Conservation (phyloP, 768 basidiomycete genomes). For the Hygrophorus pudorinus region DNA sequence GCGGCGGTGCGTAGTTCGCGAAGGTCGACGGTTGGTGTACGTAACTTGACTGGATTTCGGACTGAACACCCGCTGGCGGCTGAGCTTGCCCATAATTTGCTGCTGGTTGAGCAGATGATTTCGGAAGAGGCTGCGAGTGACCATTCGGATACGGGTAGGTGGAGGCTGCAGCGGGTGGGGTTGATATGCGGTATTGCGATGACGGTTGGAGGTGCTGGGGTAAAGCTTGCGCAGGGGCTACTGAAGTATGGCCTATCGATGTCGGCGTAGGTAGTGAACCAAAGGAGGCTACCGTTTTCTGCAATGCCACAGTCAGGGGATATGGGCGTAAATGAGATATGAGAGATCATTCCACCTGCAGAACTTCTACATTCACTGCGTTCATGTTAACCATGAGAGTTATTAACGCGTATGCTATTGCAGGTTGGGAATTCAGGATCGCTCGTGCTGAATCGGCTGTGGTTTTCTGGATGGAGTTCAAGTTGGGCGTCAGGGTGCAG, state of each 20-base stretch:
- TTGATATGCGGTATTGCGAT: constrained; percentile 25
- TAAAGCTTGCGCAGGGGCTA: constrained; percentile 34
- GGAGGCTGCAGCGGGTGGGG: constrained; percentile 8
- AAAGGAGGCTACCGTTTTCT: constrained; percentile 60
- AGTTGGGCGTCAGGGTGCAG: background rate
- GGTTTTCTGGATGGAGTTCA: constrained; percentile 43
- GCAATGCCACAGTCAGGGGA: background rate
- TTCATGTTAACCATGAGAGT: constrained; percentile 71
- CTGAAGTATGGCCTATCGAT: constrained; percentile 18
- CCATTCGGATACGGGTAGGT: constrained; percentile 17
- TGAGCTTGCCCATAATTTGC: constrained; percentile 3
- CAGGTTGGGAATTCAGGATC: constrained; percentile 64
- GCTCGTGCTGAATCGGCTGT: constrained; percentile 57
- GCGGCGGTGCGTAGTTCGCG: too few species aligned
- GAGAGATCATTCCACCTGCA: constrained; percentile 49
- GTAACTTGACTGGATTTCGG: constrained; percentile 17
- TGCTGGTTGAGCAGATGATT: constrained; percentile 4
- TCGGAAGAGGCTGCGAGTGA: constrained; percentile 6
- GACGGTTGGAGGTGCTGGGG: constrained; percentile 34
- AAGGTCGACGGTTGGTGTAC: constrained; percentile 11
- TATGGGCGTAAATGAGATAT: background rate
- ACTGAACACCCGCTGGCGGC: constrained; percentile 11
- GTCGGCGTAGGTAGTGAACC: constrained; percentile 19
- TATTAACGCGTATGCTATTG: constrained; percentile 70
- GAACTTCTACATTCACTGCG: constrained; percentile 63